These are phyloP conservation scores for Cornus suecica DNA, from an alignment of 148 eudicot species.

Conservation along the genomic window DNA sequence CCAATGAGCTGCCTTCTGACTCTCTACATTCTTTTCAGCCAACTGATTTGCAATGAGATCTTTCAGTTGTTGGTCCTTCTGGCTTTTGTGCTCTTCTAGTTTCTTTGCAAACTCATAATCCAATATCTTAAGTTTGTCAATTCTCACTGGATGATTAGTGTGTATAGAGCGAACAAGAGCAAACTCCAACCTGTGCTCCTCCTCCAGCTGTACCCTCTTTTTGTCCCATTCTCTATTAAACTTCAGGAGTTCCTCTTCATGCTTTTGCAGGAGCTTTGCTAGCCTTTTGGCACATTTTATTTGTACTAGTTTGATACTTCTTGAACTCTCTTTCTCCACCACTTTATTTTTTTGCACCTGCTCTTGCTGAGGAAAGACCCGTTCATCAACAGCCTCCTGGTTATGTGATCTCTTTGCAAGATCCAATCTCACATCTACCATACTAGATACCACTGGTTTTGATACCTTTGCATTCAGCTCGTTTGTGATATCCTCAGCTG, in stretches of 20 bases:
- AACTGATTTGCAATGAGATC: slow-evolving; percentile 44
- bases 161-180: slow-evolving; percentile 35
- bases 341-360: slow-evolving; percentile 11
- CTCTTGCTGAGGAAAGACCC: not conserved
- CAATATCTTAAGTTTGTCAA: slow-evolving; percentile 36
- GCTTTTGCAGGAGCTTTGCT: slow-evolving; percentile 35
- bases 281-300: slow-evolving; percentile 35
- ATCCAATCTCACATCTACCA: slow-evolving; percentile 15
- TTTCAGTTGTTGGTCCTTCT: slow-evolving; percentile 30
- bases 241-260: slow-evolving; percentile 39
- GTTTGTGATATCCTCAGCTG: slow-evolving; percentile 16
- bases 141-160: slow-evolving; percentile 27
- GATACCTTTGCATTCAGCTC: slow-evolving; percentile 16
- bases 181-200: slow-evolving; percentile 30
- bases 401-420: slow-evolving; percentile 20
- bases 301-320: slow-evolving; percentile 22
- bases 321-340: slow-evolving; percentile 14
- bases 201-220: slow-evolving; percentile 33
- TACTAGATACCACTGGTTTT: slow-evolving; percentile 3
- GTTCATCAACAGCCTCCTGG: slow-evolving; percentile 19
- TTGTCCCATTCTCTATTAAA: slow-evolving; percentile 39
- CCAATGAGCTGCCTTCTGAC: slow-evolving; percentile 28
- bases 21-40: slow-evolving; percentile 36
- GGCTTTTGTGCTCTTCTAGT: slow-evolving; percentile 33
- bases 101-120: slow-evolving; percentile 38